Conservation (phyloP, 441 rosid genomes). For the Breynia disticha region DNA sequence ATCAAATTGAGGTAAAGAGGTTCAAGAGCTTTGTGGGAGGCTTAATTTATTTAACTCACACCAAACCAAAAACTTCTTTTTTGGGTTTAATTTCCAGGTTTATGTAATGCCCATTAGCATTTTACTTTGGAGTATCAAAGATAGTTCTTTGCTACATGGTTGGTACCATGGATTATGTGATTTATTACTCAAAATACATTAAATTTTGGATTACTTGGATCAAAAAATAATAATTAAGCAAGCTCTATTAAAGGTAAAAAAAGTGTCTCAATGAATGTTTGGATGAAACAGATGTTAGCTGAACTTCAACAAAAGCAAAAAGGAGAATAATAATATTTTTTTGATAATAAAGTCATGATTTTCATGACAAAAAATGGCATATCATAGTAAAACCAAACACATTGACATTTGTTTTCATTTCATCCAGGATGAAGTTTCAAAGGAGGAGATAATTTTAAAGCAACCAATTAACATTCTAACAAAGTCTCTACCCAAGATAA, state of each 20-base stretch:
- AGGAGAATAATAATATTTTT: neutral
- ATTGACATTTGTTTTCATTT: neutral
- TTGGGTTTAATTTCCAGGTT: neutral
- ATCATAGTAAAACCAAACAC: neutral
- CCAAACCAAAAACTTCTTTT: neutral
- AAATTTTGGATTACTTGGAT: neutral
- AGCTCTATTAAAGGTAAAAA: neutral
- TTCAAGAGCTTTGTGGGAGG: neutral
- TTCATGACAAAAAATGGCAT: neutral
- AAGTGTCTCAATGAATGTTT: neutral
- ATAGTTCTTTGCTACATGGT: neutral
- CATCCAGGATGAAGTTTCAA: neutral
- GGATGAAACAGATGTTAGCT: too few species aligned
- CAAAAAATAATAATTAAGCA: neutral
- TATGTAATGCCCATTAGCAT: neutral
- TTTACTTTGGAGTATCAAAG: neutral
- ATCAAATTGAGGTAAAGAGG: neutral
- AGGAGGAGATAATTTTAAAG: neutral
- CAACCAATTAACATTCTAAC: constrained; percentile 5
- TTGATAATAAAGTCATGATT: neutral
- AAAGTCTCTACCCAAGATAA: neutral
- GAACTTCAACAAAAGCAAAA: too few species aligned
- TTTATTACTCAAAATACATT: neutral
- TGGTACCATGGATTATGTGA: neutral
- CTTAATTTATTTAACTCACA: neutral